Evolutionary conservation across 1,284 basidiomycete genomes (phyloP).

Genomic region (Cryptococcus jaspeensis): DNA sequence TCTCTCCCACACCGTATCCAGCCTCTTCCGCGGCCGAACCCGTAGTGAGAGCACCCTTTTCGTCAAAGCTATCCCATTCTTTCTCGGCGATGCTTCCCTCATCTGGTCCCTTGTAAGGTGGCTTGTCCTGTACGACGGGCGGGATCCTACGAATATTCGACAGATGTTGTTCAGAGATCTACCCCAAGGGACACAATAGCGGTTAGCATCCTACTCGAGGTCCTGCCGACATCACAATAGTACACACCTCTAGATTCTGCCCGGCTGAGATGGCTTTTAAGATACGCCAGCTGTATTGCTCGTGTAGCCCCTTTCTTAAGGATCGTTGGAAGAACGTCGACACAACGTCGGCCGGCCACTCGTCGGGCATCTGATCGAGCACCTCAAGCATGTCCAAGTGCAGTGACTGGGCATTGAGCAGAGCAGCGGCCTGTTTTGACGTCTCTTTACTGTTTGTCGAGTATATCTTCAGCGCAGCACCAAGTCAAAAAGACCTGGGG

Average conservation of each 20-base stretch:
- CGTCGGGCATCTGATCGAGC: conserved; percentile 65
- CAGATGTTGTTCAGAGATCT: conserved; percentile 40
- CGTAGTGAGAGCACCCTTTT: conserved; percentile 13
- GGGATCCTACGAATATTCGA: conserved; percentile 30
- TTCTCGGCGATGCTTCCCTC: conserved; percentile 45
- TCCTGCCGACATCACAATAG: neutral
- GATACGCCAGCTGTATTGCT: conserved; percentile 43
- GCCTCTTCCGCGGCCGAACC: neutral
- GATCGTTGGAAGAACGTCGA: conserved; percentile 75
- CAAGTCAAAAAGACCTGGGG: neutral
- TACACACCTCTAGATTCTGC: conserved; percentile 42
- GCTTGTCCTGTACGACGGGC: conserved; percentile 21
- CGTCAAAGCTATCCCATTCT: conserved; percentile 28
- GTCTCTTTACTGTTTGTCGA: conserved; percentile 13
- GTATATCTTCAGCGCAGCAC: neutral
- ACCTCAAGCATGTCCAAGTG: conserved; percentile 74
- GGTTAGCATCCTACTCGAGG: neutral
- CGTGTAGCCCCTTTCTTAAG: conserved; percentile 71
- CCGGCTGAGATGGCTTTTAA: conserved; percentile 48
- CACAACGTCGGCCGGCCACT: conserved; percentile 70
- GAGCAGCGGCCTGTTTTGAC: conserved; percentile 56
- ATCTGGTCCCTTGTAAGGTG: conserved; percentile 21
- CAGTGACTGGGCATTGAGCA: conserved; percentile 75
- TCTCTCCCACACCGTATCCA: neutral
- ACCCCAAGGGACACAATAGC: neutral